Percentiles rank a stretch among this genome's conserved stretches.
These are phyloP conservation scores for Monosporascus cannonballus DNA, from an alignment of 2,329 filamentous ascomycete species.

Conservation along the genomic window DNA sequence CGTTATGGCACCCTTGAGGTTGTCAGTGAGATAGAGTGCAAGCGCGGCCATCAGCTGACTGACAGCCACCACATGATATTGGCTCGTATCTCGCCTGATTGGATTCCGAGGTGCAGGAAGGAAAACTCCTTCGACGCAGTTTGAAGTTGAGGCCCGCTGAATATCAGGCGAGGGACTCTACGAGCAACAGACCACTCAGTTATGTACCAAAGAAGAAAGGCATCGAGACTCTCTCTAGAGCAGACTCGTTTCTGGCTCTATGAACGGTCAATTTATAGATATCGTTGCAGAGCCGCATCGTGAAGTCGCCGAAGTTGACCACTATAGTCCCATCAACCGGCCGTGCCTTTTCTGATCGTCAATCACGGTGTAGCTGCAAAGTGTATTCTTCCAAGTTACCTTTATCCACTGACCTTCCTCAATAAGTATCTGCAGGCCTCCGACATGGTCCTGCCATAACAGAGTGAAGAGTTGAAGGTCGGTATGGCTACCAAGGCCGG, in stretches of 20 bases:
- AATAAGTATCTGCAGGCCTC: constrained; percentile 37
- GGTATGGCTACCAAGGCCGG: constrained; percentile 45
- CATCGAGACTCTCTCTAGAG: constrained; percentile 42
- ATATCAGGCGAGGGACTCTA: neutral
- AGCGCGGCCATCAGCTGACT: constrained; percentile 4
- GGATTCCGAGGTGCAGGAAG: constrained; percentile 37
- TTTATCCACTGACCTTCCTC: constrained; percentile 37
- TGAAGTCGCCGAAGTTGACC: constrained; percentile 47
- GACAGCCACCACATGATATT: constrained; percentile 43
- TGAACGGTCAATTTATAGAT: constrained; percentile 45
- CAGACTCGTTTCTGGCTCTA: constrained; percentile 38
- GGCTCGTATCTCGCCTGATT: constrained; percentile 45
- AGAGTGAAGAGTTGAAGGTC: constrained; percentile 49
- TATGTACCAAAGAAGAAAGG: constrained; percentile 47
- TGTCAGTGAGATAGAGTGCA: constrained; percentile 4
- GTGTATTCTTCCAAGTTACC: constrained; percentile 11
- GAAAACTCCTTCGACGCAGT: constrained; percentile 42
- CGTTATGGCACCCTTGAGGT: constrained; percentile 24
- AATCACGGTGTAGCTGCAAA: constrained; percentile 2
- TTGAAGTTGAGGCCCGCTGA: constrained; percentile 42
- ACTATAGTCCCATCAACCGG: constrained; percentile 42
- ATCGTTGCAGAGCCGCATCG: constrained; percentile 46
- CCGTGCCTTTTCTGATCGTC: constrained; percentile 21
- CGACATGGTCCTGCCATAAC: constrained; percentile 39
- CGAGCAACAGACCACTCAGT: neutral